Evolutionary conservation across 1,284 basidiomycete genomes (phyloP).

Genomic region (Austroboletus niveus): DNA sequence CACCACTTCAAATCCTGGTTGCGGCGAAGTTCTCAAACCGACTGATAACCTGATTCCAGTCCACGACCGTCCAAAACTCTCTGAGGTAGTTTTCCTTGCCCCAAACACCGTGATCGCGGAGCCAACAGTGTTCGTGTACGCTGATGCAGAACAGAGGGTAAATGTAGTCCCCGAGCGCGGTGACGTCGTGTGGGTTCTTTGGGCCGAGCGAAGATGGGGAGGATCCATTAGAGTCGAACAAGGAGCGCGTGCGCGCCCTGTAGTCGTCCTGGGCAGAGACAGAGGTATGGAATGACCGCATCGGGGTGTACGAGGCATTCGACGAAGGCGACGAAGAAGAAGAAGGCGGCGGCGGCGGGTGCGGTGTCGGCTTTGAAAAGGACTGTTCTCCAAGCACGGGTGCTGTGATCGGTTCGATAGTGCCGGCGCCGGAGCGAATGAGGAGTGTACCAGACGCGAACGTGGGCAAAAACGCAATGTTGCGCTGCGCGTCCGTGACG

Average conservation of each 20-base stretch:
- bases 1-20: constrained; percentile 8
- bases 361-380: background rate
- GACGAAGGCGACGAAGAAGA: constrained; percentile 18
- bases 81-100: constrained; percentile 89
- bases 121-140: constrained; percentile 90
- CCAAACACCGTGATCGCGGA: constrained; percentile 92
- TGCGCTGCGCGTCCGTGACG: constrained; percentile 65
- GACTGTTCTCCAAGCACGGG: constrained; percentile 27
- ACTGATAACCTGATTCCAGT: constrained; percentile 75
- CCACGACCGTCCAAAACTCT: constrained; percentile 85
- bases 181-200: constrained; percentile 21
- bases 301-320: constrained; percentile 6
- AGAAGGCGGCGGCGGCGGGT: background rate
- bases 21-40: constrained; percentile 26
- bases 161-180: constrained; percentile 51
- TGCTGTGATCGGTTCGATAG: constrained; percentile 35
- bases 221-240: constrained; percentile 27
- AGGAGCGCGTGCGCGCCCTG: constrained; percentile 22
- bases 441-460: constrained; percentile 91
- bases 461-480: constrained; percentile 77
- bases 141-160: constrained; percentile 84
- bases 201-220: constrained; percentile 31
- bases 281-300: constrained; percentile 28
- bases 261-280: constrained; percentile 6
- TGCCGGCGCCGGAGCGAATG: constrained; percentile 52